A percentile compares a stretch with the other conserved stretches of the same genome.
phyloP scores from a whole-genome alignment of 129 eudicot species.

The Oenanthe sinensis region DNA sequence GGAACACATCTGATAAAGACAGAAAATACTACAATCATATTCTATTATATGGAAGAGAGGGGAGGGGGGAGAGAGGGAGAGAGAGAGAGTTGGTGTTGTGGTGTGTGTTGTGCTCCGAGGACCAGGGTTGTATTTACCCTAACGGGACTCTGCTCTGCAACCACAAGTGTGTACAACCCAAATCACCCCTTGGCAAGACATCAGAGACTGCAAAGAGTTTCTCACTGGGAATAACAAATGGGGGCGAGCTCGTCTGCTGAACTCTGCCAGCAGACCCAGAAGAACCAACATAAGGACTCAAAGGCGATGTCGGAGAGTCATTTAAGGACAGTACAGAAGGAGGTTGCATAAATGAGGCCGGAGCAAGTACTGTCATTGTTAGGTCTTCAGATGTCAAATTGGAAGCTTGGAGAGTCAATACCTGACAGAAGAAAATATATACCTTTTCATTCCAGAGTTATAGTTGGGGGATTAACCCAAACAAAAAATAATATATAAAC shows the following conservation, averaged over 20 bases:
- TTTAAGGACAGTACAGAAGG: slow-evolving; percentile 72
- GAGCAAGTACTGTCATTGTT: slow-evolving; percentile 87
- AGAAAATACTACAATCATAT: slow-evolving; percentile 8
- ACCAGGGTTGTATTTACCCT: slow-evolving; percentile 49
- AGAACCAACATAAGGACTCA: slow-evolving; percentile 29
- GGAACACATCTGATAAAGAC: slow-evolving; percentile 65
- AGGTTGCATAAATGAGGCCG: slow-evolving; percentile 70
- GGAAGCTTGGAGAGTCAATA: slow-evolving; percentile 92
- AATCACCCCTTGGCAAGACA: slow-evolving; percentile 66
- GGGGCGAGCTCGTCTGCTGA: slow-evolving; percentile 26
- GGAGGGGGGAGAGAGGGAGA: background rate
- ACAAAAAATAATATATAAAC: background rate
- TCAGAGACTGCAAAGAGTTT: slow-evolving; percentile 42
- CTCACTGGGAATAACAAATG: slow-evolving; percentile 29
- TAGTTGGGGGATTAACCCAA: background rate
- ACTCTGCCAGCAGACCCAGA: slow-evolving; percentile 19
- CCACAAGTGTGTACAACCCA: slow-evolving; percentile 90
- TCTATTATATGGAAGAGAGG: background rate
- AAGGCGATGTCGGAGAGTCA: slow-evolving; percentile 58
- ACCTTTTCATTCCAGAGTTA: background rate
- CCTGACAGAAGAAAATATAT: slow-evolving; percentile 39
- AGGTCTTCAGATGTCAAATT: slow-evolving; percentile 84
- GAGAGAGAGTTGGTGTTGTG: background rate
- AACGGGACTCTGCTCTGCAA: slow-evolving; percentile 92
- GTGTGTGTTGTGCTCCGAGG: background rate